Conservation (phyloP, 768 basidiomycete genomes). For the button mushroom (Agaricus bisporus) region DNA sequence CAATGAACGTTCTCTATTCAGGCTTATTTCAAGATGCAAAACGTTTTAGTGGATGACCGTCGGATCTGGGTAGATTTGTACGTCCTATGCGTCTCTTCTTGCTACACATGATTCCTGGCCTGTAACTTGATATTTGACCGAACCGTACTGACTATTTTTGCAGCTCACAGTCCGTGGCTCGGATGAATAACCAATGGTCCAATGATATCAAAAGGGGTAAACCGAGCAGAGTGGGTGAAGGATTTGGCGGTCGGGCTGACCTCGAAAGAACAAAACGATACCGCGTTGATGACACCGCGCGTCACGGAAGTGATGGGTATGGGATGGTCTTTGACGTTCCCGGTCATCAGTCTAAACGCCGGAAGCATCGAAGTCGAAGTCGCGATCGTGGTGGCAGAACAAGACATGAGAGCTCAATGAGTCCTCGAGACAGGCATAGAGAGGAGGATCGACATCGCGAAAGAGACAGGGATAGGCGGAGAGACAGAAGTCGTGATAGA, state of each 20-base stretch:
- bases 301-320: constrained; percentile 39
- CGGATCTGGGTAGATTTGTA: constrained; percentile 99
- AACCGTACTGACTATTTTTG: constrained; percentile 19
- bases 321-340: constrained; percentile 85
- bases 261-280: constrained; percentile 70
- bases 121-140: not conserved
- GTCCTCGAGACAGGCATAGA: constrained; percentile 26
- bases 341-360: constrained; percentile 28
- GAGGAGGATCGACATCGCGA: constrained; percentile 23
- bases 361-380: constrained; percentile 45
- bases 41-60: constrained; percentile 94
- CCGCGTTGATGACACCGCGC: constrained; percentile 35
- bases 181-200: constrained; percentile 76
- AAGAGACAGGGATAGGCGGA: constrained; percentile 20
- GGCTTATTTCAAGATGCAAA: constrained; percentile 99
- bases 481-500: constrained; percentile 20
- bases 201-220: constrained; percentile 58
- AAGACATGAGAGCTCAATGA: constrained; percentile 26
- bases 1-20: constrained; percentile 20
- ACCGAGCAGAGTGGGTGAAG: constrained; percentile 29
- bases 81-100: constrained; percentile 22
- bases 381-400: constrained; percentile 28
- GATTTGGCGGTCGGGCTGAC: constrained; percentile 69
- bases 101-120: not conserved
- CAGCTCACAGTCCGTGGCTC: constrained; percentile 91